These are phyloP conservation scores for Plasmodium ovale DNA, from an alignment of 169 alveolate species.

Conservation along the genomic window DNA sequence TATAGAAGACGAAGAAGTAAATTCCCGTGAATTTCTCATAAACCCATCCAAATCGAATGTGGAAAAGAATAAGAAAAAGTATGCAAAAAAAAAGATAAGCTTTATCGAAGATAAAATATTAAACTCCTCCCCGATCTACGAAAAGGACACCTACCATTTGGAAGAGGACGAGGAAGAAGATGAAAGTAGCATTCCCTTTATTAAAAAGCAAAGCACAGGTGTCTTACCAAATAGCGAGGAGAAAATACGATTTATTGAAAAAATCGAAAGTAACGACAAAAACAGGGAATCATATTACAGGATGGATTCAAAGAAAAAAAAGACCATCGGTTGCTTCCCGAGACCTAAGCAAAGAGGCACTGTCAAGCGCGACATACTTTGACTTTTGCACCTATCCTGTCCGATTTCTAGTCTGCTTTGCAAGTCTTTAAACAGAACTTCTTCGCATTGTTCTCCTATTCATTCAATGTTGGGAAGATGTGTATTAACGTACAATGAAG, in stretches of 20 bases:
- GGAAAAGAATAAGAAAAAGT: neutral
- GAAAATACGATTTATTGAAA: conserved; percentile 8
- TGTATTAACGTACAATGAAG: too few relatives aligned
- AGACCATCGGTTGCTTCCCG: conserved; percentile 10
- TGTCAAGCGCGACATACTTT: too few relatives aligned
- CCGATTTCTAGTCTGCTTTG: too few relatives aligned
- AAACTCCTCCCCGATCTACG: neutral
- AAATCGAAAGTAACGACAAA: neutral
- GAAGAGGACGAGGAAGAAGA: neutral
- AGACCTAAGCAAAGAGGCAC: too few relatives aligned
- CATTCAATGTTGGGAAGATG: too few relatives aligned
- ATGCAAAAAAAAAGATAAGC: conserved; percentile 13
- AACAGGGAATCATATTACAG: too few relatives aligned
- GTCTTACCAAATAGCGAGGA: neutral
- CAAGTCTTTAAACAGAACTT: too few relatives aligned
- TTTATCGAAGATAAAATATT: conserved; percentile 8
- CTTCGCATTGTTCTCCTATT: too few relatives aligned
- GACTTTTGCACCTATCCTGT: too few relatives aligned
- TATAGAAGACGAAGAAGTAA: conserved; percentile 10
- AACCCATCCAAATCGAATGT: neutral
- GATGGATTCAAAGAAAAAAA: conserved; percentile 13
- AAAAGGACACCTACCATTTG: neutral
- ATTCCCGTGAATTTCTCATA: neutral
- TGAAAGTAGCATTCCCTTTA: too few relatives aligned
- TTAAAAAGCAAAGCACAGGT: conserved; percentile 7